Conservation (phyloP, 331 rosid species). For the Ulmus americana region DNA sequence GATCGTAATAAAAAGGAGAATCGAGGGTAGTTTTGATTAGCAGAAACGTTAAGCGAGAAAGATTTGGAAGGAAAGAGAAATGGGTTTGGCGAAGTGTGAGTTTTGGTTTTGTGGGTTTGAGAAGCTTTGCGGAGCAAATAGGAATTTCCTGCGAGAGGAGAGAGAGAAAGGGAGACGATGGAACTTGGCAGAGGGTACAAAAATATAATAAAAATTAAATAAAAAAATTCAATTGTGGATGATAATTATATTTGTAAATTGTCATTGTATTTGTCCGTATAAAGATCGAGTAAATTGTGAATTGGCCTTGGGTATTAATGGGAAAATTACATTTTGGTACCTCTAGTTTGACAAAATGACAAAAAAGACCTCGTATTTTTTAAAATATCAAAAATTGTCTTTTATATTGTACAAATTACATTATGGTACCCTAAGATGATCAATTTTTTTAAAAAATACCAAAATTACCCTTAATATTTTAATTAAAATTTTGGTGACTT, state of each 20-base stretch:
- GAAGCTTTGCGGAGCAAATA: conserved; percentile 28
- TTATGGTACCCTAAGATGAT: too few species aligned
- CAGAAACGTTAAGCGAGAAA: not conserved
- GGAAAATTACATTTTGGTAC: too few species aligned
- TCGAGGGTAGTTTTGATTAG: conserved; percentile 3
- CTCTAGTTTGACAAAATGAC: too few species aligned
- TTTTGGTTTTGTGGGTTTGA: conserved; percentile 33
- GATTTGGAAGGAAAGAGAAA: conserved; percentile 23
- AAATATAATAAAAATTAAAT: not conserved
- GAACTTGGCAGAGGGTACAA: not conserved
- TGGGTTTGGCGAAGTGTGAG: too few species aligned
- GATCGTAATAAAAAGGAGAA: conserved; percentile 27
- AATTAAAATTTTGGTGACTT: too few species aligned
- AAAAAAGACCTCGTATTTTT: too few species aligned
- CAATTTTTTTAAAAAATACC: too few species aligned
- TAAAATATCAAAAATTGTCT: too few species aligned
- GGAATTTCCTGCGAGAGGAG: conserved; percentile 24
- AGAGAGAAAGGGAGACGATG: conserved; percentile 15
- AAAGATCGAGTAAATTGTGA: not conserved
- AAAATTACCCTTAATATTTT: too few species aligned
- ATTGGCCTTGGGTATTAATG: not conserved
- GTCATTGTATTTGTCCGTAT: conserved; percentile 1
- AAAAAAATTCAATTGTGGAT: conserved; percentile 5
- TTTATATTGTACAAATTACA: too few species aligned
- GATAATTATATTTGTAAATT: conserved; percentile 7